Percentiles rank a stretch among this genome's conserved stretches.
Evolutionary conservation across 352 stramenopile species (phyloP).

Genomic region (Elongisporangium undulatum): DNA sequence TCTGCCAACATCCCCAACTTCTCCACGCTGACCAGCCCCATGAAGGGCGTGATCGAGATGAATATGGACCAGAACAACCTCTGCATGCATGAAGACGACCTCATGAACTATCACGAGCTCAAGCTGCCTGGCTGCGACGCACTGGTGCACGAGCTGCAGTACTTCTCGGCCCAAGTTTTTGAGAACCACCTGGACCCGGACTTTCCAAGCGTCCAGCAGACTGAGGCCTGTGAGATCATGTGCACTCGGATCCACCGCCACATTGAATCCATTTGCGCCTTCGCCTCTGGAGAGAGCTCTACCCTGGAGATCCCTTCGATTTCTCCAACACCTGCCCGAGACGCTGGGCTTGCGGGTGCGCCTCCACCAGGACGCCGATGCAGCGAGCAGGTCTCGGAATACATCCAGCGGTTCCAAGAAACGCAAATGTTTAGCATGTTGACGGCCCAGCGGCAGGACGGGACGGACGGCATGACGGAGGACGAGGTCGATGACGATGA

Average conservation of each 20-base stretch:
- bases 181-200: constrained; percentile 42
- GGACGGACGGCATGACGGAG: constrained; percentile 17
- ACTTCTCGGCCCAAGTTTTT: constrained; percentile 50
- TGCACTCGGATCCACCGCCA: constrained; percentile 56
- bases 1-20: constrained; percentile 38
- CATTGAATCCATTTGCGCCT: constrained; percentile 50
- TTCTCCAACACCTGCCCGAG: constrained; percentile 7
- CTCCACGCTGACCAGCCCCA: constrained; percentile 50
- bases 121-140: constrained; percentile 71
- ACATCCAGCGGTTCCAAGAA: constrained; percentile 59
- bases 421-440: constrained; percentile 87
- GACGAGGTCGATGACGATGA: constrained; percentile 21
- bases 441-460: constrained; percentile 33
- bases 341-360: neutral
- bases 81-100: constrained; percentile 73
- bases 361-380: constrained; percentile 15
- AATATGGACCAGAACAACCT: constrained; percentile 78
- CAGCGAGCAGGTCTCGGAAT: constrained; percentile 51
- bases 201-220: constrained; percentile 65
- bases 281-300: constrained; percentile 34
- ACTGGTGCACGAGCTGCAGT: constrained; percentile 64
- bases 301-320: constrained; percentile 11
- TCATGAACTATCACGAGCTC: constrained; percentile 67
- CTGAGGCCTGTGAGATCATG: constrained; percentile 68
- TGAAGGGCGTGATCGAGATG: constrained; percentile 76